These are phyloP conservation scores for Fusarium pilosicola DNA, from an alignment of 2,329 filamentous ascomycete species.

Conservation along the genomic window DNA sequence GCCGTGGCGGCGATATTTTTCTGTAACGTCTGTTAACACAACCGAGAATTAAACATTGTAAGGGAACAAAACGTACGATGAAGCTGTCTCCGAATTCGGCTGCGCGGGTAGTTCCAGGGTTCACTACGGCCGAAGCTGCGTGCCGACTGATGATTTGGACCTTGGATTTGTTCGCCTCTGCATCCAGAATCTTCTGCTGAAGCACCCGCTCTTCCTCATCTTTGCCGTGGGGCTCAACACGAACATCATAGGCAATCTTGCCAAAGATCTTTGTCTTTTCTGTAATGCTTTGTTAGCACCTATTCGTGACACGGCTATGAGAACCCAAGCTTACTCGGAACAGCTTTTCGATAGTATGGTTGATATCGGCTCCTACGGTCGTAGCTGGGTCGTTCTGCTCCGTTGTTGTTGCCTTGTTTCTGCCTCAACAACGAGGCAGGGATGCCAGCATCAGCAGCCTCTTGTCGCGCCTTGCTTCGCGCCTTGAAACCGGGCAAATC, in stretches of 20 bases:
- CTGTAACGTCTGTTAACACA: constrained; percentile 50
- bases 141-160: constrained; percentile 62
- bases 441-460: constrained; percentile 67
- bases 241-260: constrained; percentile 79
- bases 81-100: constrained; percentile 58
- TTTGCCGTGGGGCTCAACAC: constrained; percentile 77
- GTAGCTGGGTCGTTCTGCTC: constrained; percentile 58
- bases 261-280: constrained; percentile 83
- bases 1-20: constrained; percentile 61
- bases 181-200: constrained; percentile 63
- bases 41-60: neutral
- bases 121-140: constrained; percentile 63
- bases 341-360: constrained; percentile 75
- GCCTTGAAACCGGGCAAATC: constrained; percentile 72
- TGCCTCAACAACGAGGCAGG: constrained; percentile 65
- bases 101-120: constrained; percentile 60
- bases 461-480: constrained; percentile 63
- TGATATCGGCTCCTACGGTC: constrained; percentile 58
- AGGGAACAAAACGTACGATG: constrained; percentile 63
- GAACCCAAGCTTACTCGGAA: constrained; percentile 70
- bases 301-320: neutral
- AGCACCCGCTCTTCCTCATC: constrained; percentile 74
- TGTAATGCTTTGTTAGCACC: constrained; percentile 49
- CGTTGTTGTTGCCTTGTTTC: constrained; percentile 40
- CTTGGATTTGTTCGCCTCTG: constrained; percentile 60